These are phyloP conservation scores for Solanum stenotomum DNA, from an alignment of 257 asterid genomes.

Conservation along the genomic window DNA sequence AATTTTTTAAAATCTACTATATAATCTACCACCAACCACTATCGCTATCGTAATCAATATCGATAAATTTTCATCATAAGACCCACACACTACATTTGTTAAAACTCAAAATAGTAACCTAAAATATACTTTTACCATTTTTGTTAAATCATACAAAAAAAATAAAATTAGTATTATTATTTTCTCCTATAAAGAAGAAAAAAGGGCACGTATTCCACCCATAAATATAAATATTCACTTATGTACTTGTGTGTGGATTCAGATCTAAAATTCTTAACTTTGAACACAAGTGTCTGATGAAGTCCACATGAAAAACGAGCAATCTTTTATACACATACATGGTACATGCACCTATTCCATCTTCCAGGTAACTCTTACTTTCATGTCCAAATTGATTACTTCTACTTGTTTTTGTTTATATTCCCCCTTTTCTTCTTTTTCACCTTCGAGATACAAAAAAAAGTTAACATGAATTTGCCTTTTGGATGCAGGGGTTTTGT, in stretches of 20 bases:
- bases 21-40: background rate
- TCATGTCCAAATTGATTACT: background rate
- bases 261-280: background rate
- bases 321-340: background rate
- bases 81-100: background rate
- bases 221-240: background rate
- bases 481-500: background rate
- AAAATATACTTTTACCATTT: background rate
- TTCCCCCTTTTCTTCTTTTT: background rate
- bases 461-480: background rate
- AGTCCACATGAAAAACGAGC: slow-evolving; percentile 5
- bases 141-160: background rate
- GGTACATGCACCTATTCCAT: background rate
- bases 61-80: background rate
- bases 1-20: too few relatives aligned
- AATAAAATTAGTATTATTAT: too few relatives aligned
- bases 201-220: background rate
- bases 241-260: background rate
- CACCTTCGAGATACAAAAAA: background rate
- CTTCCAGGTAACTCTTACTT: background rate
- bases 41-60: too few relatives aligned
- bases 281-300: background rate
- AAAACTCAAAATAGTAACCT: background rate
- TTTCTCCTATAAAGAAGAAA: background rate
- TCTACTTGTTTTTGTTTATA: background rate